Conservation (phyloP, 2,329 filamentous ascomycete genomes). For the Aspergillus melleus region DNA sequence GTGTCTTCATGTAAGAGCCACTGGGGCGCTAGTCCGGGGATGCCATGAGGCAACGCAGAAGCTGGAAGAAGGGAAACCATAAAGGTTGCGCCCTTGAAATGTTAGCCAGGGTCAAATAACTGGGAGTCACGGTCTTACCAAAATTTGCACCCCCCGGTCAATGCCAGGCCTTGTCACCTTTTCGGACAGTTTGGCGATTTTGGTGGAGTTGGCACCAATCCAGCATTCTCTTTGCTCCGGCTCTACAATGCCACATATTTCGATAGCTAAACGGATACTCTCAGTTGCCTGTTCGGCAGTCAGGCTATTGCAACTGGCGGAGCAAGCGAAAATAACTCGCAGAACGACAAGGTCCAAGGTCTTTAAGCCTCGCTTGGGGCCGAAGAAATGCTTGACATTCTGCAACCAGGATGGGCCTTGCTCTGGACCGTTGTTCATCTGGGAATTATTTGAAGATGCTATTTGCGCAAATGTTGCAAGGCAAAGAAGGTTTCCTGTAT, state of each 20-base stretch:
- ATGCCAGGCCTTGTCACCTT: constrained; percentile 35
- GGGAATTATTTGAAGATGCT: constrained; percentile 18
- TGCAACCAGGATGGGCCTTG: constrained; percentile 32
- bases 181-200: constrained; percentile 40
- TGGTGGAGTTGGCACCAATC: constrained; percentile 33
- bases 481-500: constrained; percentile 42
- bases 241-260: constrained; percentile 37
- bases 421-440: constrained; percentile 14
- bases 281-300: constrained; percentile 29
- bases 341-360: constrained; percentile 44
- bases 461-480: constrained; percentile 42
- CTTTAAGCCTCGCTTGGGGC: constrained; percentile 38
- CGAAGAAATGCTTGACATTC: constrained; percentile 41
- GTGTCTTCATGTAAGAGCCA: constrained; percentile 28
- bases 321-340: constrained; percentile 41
- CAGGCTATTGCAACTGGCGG: constrained; percentile 33
- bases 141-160: constrained; percentile 30
- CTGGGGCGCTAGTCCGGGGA: constrained; percentile 26
- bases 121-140: constrained; percentile 26
- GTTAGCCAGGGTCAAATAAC: neutral
- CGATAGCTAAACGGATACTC: constrained; percentile 38
- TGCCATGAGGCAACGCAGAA: constrained; percentile 25
- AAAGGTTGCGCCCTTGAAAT: constrained; percentile 32
- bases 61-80: constrained; percentile 29
- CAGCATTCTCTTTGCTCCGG: constrained; percentile 33